Conservation (phyloP, 257 asterid genomes). For the Jasminum sambac region DNA sequence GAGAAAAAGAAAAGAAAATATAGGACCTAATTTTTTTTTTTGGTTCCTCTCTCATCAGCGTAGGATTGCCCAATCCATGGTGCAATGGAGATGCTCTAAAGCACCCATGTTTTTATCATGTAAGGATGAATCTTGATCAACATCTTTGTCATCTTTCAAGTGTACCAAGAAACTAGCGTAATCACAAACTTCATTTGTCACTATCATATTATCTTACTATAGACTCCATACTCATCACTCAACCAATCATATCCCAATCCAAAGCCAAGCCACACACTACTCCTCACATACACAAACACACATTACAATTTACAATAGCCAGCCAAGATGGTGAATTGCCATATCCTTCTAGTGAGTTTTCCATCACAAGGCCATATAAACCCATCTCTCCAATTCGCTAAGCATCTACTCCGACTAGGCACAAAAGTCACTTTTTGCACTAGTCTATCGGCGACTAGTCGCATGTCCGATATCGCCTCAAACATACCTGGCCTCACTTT, state of each 20-base stretch:
- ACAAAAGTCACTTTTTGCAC: constrained; percentile 37
- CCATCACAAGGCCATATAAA: constrained; percentile 32
- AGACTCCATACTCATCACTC: neutral
- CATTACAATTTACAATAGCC: neutral
- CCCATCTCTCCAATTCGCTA: constrained; percentile 32
- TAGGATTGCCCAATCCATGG: too few relatives aligned
- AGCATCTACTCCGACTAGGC: constrained; percentile 21
- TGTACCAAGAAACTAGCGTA: too few relatives aligned
- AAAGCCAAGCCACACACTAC: neutral
- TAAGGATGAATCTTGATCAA: too few relatives aligned
- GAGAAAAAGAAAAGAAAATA: too few relatives aligned
- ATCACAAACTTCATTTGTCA: neutral
- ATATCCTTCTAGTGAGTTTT: constrained; percentile 23
- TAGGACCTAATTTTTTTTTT: too few relatives aligned
- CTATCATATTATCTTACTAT: neutral
- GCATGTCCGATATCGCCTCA: constrained; percentile 19
- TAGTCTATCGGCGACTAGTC: constrained; percentile 23
- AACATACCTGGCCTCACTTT: constrained; percentile 2
- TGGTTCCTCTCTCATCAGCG: too few relatives aligned
- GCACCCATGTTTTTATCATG: too few relatives aligned
- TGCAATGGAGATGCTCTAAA: too few relatives aligned
- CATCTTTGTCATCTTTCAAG: too few relatives aligned
- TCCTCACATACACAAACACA: too few relatives aligned
- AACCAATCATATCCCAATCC: neutral
- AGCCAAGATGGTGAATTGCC: neutral